phyloP scores from a whole-genome alignment of 768 basidiomycete species.

The Mycena latifolia region DNA sequence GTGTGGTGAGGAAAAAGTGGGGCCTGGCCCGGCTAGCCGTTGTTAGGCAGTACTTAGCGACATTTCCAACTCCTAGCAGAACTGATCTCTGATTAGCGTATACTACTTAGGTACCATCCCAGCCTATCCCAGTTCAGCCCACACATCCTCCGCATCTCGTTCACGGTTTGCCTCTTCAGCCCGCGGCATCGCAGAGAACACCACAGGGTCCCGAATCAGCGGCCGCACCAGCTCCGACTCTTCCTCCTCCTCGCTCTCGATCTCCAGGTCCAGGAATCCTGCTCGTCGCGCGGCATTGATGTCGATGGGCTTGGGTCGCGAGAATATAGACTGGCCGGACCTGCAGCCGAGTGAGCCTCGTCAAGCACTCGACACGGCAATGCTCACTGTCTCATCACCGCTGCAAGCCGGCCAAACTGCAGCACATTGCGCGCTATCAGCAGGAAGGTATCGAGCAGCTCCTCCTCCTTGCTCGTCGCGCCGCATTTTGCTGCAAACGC shows the following conservation, averaged over 20 bases:
- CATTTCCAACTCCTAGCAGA: too few relatives aligned
- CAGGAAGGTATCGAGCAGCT: constrained; percentile 91
- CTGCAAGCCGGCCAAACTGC: constrained; percentile 91
- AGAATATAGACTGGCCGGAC: constrained; percentile 91
- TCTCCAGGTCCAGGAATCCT: constrained; percentile 80
- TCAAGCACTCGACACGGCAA: constrained; percentile 34
- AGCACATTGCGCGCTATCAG: constrained; percentile 94
- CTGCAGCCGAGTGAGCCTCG: constrained; percentile 50
- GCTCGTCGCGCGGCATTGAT: constrained; percentile 77
- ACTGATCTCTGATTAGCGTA: too few relatives aligned
- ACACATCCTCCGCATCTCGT: constrained; percentile 75
- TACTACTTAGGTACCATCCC: too few relatives aligned
- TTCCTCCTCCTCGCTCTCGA: constrained; percentile 75
- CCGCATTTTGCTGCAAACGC: constrained; percentile 91
- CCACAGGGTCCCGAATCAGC: constrained; percentile 67
- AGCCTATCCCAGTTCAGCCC: constrained; percentile 72
- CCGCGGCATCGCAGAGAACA: constrained; percentile 77
- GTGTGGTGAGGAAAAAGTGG: too few relatives aligned
- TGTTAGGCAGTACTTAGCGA: too few relatives aligned
- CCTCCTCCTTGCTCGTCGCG: constrained; percentile 89
- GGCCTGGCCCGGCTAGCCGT: too few relatives aligned
- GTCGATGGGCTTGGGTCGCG: constrained; percentile 88
- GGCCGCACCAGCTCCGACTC: constrained; percentile 67
- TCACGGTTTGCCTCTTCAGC: constrained; percentile 67
- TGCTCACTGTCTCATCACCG: constrained; percentile 92